These are phyloP conservation scores for Scenedesmus sp. DNA, from an alignment of 163 green algal genomes.

Conservation along the genomic window DNA sequence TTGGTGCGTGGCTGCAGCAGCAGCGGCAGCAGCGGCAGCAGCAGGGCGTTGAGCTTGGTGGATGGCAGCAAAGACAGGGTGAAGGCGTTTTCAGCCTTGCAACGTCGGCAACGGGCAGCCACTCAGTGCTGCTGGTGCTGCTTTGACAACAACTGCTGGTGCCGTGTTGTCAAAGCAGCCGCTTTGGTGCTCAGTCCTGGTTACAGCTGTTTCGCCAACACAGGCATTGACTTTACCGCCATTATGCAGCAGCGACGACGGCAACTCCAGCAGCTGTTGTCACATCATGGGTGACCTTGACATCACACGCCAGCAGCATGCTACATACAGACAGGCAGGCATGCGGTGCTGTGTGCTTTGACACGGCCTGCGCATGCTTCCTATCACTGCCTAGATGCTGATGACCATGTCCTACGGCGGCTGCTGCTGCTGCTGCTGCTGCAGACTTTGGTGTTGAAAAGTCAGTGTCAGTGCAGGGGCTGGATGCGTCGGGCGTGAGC, in stretches of 20 bases:
- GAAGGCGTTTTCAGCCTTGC: not conserved
- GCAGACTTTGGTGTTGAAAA: conserved; percentile 86
- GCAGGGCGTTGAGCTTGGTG: not conserved
- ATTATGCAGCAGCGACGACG: not conserved
- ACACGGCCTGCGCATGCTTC: too few species aligned
- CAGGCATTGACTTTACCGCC: not conserved
- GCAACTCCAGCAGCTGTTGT: not conserved
- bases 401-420: not conserved
- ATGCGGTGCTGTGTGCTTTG: too few species aligned
- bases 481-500: conserved; percentile 64
- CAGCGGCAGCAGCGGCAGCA: not conserved
- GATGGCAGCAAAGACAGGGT: not conserved
- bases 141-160: not conserved
- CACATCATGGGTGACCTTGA: not conserved
- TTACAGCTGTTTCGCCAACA: not conserved
- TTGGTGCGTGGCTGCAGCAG: conserved; percentile 59
- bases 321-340: not conserved
- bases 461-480: conserved; percentile 74
- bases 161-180: not conserved
- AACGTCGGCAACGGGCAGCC: too few species aligned
- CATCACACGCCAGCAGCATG: not conserved
- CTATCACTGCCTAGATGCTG: not conserved
- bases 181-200: not conserved
- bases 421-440: conserved; percentile 22
- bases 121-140: not conserved